phyloP scores from a whole-genome alignment of 2,329 filamentous ascomycete genomes.

The Fusarium pseudograminearum region DNA sequence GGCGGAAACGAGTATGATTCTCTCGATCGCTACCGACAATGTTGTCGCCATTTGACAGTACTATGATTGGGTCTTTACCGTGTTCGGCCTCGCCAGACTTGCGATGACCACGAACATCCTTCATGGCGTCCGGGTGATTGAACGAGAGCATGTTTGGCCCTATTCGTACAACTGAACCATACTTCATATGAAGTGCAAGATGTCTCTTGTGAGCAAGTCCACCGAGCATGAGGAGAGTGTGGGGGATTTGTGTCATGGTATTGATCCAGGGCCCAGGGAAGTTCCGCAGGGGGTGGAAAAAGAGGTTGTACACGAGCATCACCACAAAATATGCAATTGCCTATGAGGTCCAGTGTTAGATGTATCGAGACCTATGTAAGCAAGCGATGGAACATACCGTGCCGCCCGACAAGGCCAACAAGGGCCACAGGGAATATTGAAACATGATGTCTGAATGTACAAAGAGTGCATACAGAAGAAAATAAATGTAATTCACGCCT shows the following conservation, averaged over 20 bases:
- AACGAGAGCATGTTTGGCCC: constrained; percentile 7
- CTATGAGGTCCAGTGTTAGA: neutral
- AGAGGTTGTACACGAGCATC: neutral
- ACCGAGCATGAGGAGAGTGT: neutral
- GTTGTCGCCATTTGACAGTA: neutral
- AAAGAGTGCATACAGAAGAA: rapidly evolving
- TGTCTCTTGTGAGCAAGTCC: constrained; percentile 1
- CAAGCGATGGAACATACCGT: neutral
- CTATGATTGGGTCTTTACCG: neutral
- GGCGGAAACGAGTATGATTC: constrained; percentile 8
- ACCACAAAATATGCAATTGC: neutral
- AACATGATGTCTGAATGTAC: neutral
- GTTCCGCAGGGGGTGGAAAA: constrained; percentile 1
- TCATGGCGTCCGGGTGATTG: constrained; percentile 11
- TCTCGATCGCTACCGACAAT: neutral
- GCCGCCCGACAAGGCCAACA: neutral
- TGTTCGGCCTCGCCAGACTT: constrained; percentile 6
- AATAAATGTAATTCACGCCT: neutral
- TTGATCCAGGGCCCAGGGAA: constrained; percentile 13
- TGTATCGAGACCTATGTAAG: rapidly evolving
- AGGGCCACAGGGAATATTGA: neutral
- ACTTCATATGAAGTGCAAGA: constrained; percentile 13
- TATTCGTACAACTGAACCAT: neutral
- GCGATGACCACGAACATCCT: constrained; percentile 10
- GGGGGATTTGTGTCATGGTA: neutral